phyloP scores from a whole-genome alignment of 2,329 filamentous ascomycete genomes.

The Monosporascus sp. region DNA sequence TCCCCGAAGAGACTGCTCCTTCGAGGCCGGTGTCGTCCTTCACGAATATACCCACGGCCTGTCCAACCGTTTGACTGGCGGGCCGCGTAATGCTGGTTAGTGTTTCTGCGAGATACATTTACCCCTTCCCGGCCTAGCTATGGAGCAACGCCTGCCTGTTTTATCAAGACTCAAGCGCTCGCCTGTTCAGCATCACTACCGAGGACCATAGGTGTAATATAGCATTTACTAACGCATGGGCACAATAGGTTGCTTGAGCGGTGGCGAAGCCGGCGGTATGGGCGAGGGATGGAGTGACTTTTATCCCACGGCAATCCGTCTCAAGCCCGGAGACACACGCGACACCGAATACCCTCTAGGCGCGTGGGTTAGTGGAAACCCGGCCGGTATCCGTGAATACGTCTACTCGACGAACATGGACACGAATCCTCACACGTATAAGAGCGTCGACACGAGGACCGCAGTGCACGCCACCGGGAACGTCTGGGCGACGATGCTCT shows the following conservation, averaged over 20 bases:
- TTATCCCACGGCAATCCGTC: slow-evolving; percentile 41
- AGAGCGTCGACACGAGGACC: slow-evolving; percentile 29
- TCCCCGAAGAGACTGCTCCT: slow-evolving; percentile 47
- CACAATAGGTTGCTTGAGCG: slow-evolving; percentile 31
- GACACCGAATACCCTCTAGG: slow-evolving; percentile 39
- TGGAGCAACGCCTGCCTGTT: too few relatives aligned
- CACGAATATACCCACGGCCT: slow-evolving; percentile 54
- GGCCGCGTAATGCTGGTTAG: slow-evolving; percentile 41
- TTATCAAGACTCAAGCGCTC: too few relatives aligned
- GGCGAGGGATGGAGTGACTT: slow-evolving; percentile 48
- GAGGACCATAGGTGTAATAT: too few relatives aligned
- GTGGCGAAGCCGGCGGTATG: slow-evolving; percentile 40
- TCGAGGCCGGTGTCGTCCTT: slow-evolving; percentile 55
- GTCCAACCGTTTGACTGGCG: slow-evolving; percentile 54
- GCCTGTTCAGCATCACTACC: too few relatives aligned
- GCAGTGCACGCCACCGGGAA: slow-evolving; percentile 39
- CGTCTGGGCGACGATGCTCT: slow-evolving; percentile 45
- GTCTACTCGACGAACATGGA: slow-evolving; percentile 39
- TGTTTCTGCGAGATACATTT: too few relatives aligned
- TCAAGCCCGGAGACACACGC: slow-evolving; percentile 38
- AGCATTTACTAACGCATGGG: too few relatives aligned
- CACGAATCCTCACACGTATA: slow-evolving; percentile 41
- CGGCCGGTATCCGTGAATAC: slow-evolving; percentile 36
- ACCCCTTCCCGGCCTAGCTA: too few relatives aligned
- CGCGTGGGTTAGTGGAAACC: slow-evolving; percentile 36